Percentiles rank a stretch among this genome's conserved stretches.
phyloP scores from a whole-genome alignment of 345 rosid species.

The Lumnitzera racemosa region DNA sequence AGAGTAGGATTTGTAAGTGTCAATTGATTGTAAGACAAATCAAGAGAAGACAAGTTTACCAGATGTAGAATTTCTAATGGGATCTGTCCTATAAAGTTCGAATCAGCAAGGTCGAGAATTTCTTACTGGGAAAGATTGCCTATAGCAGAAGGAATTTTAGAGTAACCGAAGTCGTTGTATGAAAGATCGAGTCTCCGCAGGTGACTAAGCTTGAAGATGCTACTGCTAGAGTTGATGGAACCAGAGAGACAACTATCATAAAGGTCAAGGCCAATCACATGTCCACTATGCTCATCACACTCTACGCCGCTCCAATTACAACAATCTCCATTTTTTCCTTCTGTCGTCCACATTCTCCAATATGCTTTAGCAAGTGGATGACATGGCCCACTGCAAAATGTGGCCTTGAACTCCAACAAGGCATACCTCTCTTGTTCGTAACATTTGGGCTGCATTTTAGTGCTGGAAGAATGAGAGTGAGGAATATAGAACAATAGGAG shows the following conservation, averaged over 20 bases:
- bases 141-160: constrained; percentile 8
- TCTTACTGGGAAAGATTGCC: constrained; percentile 1
- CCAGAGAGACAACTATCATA: constrained; percentile 8
- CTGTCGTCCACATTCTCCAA: too few species aligned
- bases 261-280: constrained; percentile 13
- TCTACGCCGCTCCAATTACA: constrained; percentile 20
- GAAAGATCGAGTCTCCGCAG: constrained; percentile 14
- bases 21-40: not conserved
- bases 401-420: constrained; percentile 15
- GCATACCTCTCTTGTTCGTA: constrained; percentile 8
- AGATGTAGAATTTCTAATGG: constrained; percentile 2
- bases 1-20: not conserved
- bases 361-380: too few species aligned
- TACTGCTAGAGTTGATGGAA: constrained; percentile 10
- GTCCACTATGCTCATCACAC: constrained; percentile 4
- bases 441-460: not conserved
- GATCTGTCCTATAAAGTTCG: constrained; percentile 9
- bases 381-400: constrained; percentile 1
- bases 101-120: constrained; percentile 8
- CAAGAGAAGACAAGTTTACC: not conserved
- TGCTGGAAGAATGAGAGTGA: too few species aligned
- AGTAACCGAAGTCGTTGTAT: constrained; percentile 8
- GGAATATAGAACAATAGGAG: too few species aligned
- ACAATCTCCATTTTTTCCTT: not conserved
- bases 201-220: constrained; percentile 15